Conservation (phyloP, 768 basidiomycete genomes). For the Dioszegia hungarica region DNA sequence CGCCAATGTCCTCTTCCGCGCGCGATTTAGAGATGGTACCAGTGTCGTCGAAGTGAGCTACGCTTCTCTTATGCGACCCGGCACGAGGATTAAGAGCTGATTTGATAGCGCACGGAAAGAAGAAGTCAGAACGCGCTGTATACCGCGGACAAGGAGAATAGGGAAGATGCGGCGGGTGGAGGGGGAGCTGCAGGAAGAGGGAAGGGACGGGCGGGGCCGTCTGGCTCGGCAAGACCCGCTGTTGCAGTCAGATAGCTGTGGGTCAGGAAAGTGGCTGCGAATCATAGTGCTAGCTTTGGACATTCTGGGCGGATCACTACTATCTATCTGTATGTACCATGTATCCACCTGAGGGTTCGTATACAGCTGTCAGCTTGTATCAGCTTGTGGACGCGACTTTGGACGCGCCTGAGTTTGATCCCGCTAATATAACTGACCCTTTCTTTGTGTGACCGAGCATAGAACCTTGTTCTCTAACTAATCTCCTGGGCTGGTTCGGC, state of each 20-base stretch:
- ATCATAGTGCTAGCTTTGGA: neutral
- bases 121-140: conserved; percentile 1
- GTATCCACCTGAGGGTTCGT: neutral
- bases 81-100: neutral
- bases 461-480: too few species aligned
- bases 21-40: conserved; percentile 90
- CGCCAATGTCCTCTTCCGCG: conserved; percentile 90
- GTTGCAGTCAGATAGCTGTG: neutral
- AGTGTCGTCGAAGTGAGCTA: conserved; percentile 66
- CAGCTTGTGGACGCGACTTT: neutral
- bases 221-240: neutral
- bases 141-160: neutral
- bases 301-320: neutral
- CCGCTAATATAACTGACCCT: neutral
- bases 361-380: neutral
- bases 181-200: neutral
- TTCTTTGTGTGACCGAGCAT: too few species aligned
- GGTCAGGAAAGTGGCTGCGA: too few species aligned
- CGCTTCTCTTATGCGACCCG: neutral
- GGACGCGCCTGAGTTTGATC: neutral
- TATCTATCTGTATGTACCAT: neutral
- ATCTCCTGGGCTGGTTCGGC: too few species aligned
- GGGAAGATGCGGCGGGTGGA: neutral
- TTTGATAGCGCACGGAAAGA: neutral
- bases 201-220: neutral